Conservation (phyloP, 2,329 filamentous ascomycete genomes). For the Colletotrichum simmondsii region DNA sequence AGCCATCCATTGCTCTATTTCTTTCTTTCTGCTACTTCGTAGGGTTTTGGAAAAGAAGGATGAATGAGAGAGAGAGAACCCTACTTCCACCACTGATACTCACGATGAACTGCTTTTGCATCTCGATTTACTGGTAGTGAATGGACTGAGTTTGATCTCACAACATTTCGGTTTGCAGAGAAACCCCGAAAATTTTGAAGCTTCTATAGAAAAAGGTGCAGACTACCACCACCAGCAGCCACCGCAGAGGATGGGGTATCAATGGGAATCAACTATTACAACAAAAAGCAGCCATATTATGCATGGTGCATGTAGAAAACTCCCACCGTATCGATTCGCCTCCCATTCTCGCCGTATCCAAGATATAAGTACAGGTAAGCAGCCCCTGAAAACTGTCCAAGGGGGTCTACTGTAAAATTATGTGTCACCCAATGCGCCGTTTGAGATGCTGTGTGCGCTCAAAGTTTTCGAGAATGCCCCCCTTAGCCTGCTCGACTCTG, state of each 20-base stretch:
- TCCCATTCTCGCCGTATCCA: conserved; percentile 7
- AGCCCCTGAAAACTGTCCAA: neutral
- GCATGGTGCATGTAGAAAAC: neutral
- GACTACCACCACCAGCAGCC: conserved; percentile 10
- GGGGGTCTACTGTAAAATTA: neutral
- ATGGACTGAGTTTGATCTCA: neutral
- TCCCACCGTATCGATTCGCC: neutral
- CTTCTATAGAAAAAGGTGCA: neutral
- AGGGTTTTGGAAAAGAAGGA: neutral
- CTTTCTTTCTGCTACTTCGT: neutral
- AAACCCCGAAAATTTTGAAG: neutral
- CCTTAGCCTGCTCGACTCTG: neutral
- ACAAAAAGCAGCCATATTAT: neutral
- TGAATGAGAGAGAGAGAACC: neutral
- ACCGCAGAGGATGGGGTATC: conserved; percentile 28
- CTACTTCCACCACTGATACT: neutral
- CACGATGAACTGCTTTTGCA: neutral
- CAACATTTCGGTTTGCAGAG: neutral
- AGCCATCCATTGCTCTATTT: neutral
- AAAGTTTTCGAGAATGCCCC: neutral
- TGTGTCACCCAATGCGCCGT: neutral
- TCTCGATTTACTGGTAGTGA: neutral
- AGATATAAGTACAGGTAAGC: conserved; percentile 24
- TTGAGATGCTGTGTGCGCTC: neutral
- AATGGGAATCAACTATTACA: conserved; percentile 23